A percentile compares a stretch with the other conserved stretches of the same genome.
Evolutionary conservation across 2,329 filamentous ascomycete genomes (phyloP).

Genomic region (Pseudogymnoascus sp.): DNA sequence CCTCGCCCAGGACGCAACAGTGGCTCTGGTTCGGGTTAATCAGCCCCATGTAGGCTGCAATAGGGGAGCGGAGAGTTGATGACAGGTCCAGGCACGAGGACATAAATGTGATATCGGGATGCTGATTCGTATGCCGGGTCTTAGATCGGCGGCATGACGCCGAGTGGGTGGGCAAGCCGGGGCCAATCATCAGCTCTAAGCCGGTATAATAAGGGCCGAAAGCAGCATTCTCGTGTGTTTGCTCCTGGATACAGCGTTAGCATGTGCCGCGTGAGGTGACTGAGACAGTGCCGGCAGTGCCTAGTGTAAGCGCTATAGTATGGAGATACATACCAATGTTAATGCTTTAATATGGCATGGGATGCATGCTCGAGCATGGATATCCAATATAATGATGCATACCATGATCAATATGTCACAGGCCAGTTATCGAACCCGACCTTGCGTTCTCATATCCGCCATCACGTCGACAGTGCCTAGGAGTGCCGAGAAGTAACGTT

Average conservation of each 20-base stretch:
- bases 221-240: background rate
- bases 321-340: background rate
- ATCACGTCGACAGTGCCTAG: background rate
- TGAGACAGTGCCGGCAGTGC: background rate
- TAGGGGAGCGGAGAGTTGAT: background rate
- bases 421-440: background rate
- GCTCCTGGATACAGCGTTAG: slow-evolving; percentile 4
- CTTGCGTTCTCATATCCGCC: background rate
- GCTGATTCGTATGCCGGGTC: background rate
- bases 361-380: background rate
- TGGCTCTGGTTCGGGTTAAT: slow-evolving; percentile 1
- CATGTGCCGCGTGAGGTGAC: background rate
- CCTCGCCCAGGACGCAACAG: background rate
- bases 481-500: background rate
- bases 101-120: background rate
- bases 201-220: background rate
- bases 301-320: background rate
- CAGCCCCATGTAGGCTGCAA: background rate
- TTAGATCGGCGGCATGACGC: background rate
- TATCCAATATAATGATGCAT: background rate
- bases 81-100: background rate
- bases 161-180: background rate
- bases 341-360: background rate
- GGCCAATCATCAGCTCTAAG: background rate
- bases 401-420: slow-evolving; percentile 2